A percentile compares a stretch with the other conserved stretches of the same genome.
phyloP scores from a whole-genome alignment of 176 grass and related monocot genomes.

The Bothriochloa decipiens region DNA sequence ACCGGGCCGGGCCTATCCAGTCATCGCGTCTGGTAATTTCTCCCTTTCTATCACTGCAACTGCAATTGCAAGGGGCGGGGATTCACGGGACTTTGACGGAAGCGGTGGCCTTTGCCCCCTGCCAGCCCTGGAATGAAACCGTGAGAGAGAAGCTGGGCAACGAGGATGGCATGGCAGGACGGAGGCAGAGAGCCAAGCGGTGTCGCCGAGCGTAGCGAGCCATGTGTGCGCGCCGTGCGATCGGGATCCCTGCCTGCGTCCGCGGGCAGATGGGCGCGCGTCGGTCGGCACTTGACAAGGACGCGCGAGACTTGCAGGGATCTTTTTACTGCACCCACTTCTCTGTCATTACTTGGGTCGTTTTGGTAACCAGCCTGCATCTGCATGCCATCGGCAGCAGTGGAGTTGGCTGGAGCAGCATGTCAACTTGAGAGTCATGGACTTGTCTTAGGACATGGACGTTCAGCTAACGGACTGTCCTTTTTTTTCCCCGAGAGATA shows the following conservation, averaged over 20 bases:
- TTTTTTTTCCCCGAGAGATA: no score
- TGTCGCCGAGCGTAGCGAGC: neutral
- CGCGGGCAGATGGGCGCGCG: neutral
- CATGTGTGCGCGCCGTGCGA: neutral
- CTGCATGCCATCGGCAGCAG: no score
- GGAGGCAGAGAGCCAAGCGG: neutral
- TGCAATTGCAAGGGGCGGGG: no score
- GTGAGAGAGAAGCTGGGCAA: no score
- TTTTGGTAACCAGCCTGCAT: no score
- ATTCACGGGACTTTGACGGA: no score
- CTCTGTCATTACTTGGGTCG: neutral
- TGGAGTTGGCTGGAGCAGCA: neutral
- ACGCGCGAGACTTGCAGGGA: neutral
- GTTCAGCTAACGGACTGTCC: neutral
- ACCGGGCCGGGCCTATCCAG: no score
- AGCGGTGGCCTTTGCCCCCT: no score
- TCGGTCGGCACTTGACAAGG: neutral
- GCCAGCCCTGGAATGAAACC: no score
- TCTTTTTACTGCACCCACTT: neutral
- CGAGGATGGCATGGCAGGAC: no score
- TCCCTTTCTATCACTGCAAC: no score
- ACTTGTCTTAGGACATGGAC: neutral
- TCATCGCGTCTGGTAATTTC: no score
- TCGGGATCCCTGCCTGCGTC: conserved; percentile 15
- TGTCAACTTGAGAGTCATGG: neutral